A percentile compares a stretch with the other conserved stretches of the same genome.
Evolutionary conservation across 768 basidiomycete species (phyloP).

Genomic region (Russula dissimulans): DNA sequence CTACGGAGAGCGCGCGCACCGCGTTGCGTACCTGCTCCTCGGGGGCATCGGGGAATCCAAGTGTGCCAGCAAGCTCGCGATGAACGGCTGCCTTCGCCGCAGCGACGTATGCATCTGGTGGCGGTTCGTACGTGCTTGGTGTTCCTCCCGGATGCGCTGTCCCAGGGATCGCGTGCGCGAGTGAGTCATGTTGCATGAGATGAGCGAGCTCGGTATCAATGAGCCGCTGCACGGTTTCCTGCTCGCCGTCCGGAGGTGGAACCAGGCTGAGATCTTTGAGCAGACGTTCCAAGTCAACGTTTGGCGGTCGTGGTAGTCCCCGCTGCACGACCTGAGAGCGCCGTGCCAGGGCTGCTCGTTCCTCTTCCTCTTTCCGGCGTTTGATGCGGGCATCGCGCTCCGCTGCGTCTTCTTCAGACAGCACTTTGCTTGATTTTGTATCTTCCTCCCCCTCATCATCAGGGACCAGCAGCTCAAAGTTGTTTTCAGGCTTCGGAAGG

Average conservation of each 20-base stretch:
- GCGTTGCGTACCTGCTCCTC: conserved; percentile 74
- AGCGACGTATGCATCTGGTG: conserved; percentile 68
- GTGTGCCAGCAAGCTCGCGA: conserved; percentile 63
- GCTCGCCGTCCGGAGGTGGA: conserved; percentile 29
- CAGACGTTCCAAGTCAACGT: conserved; percentile 62
- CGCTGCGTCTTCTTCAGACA: conserved; percentile 81
- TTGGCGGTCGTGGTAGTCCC: conserved; percentile 76
- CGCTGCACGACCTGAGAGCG: conserved; percentile 75
- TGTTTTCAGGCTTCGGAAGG: conserved; percentile 91
- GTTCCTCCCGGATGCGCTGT: conserved; percentile 68
- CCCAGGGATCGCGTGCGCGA: conserved; percentile 82
- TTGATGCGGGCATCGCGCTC: conserved; percentile 75
- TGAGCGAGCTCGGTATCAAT: conserved; percentile 71
- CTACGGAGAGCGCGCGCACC: conserved; percentile 44
- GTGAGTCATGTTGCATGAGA: conserved; percentile 80
- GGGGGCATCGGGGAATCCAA: conserved; percentile 81
- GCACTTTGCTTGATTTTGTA: conserved; percentile 26
- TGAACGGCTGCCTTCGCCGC: conserved; percentile 66
- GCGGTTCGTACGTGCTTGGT: conserved; percentile 57
- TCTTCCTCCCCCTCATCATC: conserved; percentile 67
- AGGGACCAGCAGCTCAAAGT: conserved; percentile 89
- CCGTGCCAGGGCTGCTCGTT: conserved; percentile 68
- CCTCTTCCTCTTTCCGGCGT: conserved; percentile 63
- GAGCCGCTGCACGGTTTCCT: conserved; percentile 42
- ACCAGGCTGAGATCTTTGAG: conserved; percentile 48